Evolutionary conservation across 2,329 filamentous ascomycete species (phyloP).

Genomic region (Phialemoniopsis sp.): DNA sequence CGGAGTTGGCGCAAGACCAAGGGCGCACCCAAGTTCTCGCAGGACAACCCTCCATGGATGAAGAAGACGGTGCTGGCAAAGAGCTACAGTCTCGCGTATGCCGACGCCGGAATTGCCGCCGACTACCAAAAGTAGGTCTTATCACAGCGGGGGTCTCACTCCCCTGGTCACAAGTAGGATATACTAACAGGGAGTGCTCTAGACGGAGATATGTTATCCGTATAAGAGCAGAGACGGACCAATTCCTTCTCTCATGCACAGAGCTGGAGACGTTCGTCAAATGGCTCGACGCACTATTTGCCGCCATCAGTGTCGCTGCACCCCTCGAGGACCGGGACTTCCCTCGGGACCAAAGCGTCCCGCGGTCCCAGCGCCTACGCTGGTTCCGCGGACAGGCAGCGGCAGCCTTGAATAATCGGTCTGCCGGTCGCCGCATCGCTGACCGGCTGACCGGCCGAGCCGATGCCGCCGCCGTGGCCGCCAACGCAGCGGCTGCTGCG

Average conservation of each 20-base stretch:
- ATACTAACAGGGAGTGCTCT: slow-evolving; percentile 9
- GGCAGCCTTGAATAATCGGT: slow-evolving; percentile 13
- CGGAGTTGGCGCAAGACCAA: slow-evolving; percentile 43
- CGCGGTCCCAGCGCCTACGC: slow-evolving; percentile 48
- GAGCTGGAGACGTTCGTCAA: slow-evolving; percentile 62
- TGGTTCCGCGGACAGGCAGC: slow-evolving; percentile 38
- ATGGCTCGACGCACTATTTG: slow-evolving; percentile 66
- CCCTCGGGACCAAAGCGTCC: slow-evolving; percentile 58
- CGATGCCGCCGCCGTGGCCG: not conserved
- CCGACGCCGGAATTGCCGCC: slow-evolving; percentile 69
- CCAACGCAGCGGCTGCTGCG: not conserved
- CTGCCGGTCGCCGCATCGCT: slow-evolving; percentile 8
- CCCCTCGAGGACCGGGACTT: slow-evolving; percentile 68
- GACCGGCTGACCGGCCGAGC: no score
- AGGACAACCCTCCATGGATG: slow-evolving; percentile 46
- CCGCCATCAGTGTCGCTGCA: slow-evolving; percentile 68
- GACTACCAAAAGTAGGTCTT: slow-evolving; percentile 63
- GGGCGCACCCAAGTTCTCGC: slow-evolving; percentile 41
- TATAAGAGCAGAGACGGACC: slow-evolving; percentile 69
- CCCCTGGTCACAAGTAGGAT: no score
- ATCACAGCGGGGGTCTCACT: no score
- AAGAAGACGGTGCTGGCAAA: slow-evolving; percentile 53
- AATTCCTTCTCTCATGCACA: slow-evolving; percentile 65
- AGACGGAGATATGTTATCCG: slow-evolving; percentile 64
- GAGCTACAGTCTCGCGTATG: slow-evolving; percentile 70